phyloP scores from a whole-genome alignment of 2,329 filamentous ascomycete species.

The Lanzia echinophila region DNA sequence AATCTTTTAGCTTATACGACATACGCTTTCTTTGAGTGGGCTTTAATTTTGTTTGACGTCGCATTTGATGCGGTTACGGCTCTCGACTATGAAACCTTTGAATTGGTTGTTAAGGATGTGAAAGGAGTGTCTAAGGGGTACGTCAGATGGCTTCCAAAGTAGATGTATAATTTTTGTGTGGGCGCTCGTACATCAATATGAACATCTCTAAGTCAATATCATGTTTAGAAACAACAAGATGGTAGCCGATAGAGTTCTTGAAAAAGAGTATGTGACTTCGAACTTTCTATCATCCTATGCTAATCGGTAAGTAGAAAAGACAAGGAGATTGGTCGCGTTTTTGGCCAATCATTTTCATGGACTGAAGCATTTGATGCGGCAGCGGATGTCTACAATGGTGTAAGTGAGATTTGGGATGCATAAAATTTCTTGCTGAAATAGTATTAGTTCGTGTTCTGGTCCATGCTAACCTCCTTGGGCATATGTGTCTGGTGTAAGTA shows the following conservation, averaged over 20 bases:
- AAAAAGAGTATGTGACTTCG: conserved; percentile 63
- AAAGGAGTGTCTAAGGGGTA: conserved; percentile 96
- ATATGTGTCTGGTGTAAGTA: conserved; percentile 87
- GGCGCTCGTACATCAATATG: conserved; percentile 21
- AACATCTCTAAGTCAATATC: conserved; percentile 28
- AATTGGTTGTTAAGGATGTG: conserved; percentile 80
- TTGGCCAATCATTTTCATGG: conserved; percentile 67
- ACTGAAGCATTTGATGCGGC: conserved; percentile 68
- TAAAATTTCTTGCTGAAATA: conserved; percentile 2
- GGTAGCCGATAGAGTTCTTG: conserved; percentile 45
- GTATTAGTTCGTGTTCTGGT: conserved; percentile 85
- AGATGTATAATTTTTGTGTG: conserved; percentile 48
- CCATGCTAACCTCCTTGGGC: conserved; percentile 81
- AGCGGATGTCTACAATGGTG: conserved; percentile 87
- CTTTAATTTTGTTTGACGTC: conserved; percentile 89
- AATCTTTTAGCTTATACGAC: conserved; percentile 73
- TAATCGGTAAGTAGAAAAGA: conserved; percentile 54
- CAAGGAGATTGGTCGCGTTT: conserved; percentile 63
- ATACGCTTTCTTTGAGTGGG: conserved; percentile 98
- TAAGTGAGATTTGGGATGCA: conserved; percentile 37
- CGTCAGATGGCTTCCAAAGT: conserved; percentile 91
- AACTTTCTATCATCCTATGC: conserved; percentile 19
- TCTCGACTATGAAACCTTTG: conserved; percentile 83
- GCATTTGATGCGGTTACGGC: conserved; percentile 93
- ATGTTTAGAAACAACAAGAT: conserved; percentile 36